A percentile compares a stretch with the other conserved stretches of the same genome.
Evolutionary conservation across 441 rosid genomes (phyloP).

Genomic region (Euphorbia schlechtendalii): DNA sequence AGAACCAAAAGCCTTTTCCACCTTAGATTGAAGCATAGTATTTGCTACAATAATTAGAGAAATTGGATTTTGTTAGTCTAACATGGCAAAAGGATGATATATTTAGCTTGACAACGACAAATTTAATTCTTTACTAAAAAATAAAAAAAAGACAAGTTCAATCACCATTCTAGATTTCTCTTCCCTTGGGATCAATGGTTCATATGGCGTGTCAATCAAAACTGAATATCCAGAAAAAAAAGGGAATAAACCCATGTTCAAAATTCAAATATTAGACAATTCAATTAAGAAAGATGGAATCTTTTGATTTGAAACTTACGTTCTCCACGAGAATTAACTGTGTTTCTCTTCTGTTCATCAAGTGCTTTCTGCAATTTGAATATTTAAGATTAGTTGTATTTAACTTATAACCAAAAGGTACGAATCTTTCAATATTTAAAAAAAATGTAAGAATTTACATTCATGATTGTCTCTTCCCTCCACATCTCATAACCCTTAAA

Average conservation of each 20-base stretch:
- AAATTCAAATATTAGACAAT: neutral
- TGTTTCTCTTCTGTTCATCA: constrained; percentile 32
- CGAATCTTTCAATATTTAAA: neutral
- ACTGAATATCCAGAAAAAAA: constrained; percentile 34
- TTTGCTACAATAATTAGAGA: constrained; percentile 39
- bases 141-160: neutral
- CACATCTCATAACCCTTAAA: constrained; percentile 72
- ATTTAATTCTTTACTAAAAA: too few species aligned
- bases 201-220: constrained; percentile 62
- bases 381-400: neutral
- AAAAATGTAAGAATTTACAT: constrained; percentile 28
- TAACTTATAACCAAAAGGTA: neutral
- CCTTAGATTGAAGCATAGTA: constrained; percentile 54
- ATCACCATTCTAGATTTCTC: constrained; percentile 64
- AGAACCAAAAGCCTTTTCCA: constrained; percentile 59
- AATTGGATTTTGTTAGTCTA: constrained; percentile 7
- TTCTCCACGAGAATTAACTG: constrained; percentile 62
- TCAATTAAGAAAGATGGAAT: neutral
- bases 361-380: constrained; percentile 56
- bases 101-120: neutral
- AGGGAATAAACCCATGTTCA: neutral
- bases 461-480: constrained; percentile 73
- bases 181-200: constrained; percentile 58
- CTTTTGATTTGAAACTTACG: constrained; percentile 33
- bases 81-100: neutral